Evolutionary conservation across 805 yeast genomes (phyloP).

Genomic region (Kuraishia piskuri): DNA sequence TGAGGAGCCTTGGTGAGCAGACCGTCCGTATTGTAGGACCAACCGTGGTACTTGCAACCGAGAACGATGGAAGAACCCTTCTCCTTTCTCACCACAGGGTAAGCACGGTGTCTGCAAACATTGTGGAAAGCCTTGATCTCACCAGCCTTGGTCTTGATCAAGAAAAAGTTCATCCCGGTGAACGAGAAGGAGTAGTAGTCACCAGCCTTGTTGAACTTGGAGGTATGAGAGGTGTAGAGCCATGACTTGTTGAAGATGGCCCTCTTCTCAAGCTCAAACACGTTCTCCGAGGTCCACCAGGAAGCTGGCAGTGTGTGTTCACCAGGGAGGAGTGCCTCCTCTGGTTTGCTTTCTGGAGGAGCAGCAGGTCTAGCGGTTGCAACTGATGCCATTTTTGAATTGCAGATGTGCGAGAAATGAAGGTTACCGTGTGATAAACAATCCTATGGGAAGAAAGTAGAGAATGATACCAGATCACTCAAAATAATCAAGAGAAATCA

Average conservation of each 20-base stretch:
- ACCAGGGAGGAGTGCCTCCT: conserved; percentile 26
- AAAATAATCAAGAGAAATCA: too few species aligned
- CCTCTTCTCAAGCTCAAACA: conserved; percentile 50
- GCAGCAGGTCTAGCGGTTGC: conserved; percentile 14
- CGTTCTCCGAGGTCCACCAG: conserved; percentile 56
- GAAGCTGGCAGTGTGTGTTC: conserved; percentile 54
- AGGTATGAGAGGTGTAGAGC: conserved; percentile 43
- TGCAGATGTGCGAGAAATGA: too few species aligned
- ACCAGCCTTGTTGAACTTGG: conserved; percentile 49
- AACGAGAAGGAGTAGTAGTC: conserved; percentile 44
- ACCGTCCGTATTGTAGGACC: conserved; percentile 60
- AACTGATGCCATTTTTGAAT: conserved; percentile 12
- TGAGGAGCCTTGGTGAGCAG: conserved; percentile 53
- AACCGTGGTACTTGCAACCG: conserved; percentile 58
- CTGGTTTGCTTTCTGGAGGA: conserved; percentile 18
- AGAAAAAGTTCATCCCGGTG: conserved; percentile 45
- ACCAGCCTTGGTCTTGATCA: conserved; percentile 45
- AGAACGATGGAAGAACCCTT: conserved; percentile 48
- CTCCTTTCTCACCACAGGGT: conserved; percentile 51
- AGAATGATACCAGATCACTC: neutral
- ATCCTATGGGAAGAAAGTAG: neutral
- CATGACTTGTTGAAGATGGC: conserved; percentile 49
- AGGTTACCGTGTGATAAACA: too few species aligned
- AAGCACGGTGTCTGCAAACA: conserved; percentile 59
- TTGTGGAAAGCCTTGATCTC: conserved; percentile 53